Percentiles rank a stretch among this genome's conserved stretches.
Conservation (phyloP, 129 eudicot species). For the Calendula officinalis region DNA sequence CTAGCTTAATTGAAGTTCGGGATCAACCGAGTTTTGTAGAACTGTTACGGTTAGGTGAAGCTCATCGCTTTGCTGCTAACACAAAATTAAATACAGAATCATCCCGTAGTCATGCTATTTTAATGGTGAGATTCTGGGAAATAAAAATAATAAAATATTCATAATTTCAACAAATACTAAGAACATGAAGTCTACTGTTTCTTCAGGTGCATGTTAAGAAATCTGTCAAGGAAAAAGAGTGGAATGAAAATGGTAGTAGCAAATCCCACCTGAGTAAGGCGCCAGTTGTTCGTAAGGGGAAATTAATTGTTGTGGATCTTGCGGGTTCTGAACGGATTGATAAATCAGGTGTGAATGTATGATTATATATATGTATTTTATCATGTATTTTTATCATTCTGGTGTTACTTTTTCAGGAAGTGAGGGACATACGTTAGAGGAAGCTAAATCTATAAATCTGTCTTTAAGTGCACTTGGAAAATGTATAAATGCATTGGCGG, state of each 20-base stretch:
- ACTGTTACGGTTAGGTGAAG: constrained; percentile 79
- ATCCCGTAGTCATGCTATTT: constrained; percentile 94
- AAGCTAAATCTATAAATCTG: constrained; percentile 93
- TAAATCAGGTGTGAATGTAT: constrained; percentile 65
- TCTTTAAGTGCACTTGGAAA: constrained; percentile 96
- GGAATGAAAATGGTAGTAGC: constrained; percentile 48
- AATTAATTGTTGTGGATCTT: constrained; percentile 89
- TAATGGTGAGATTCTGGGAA: constrained; percentile 86
- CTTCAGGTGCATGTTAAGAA: constrained; percentile 77
- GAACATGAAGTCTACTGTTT: constrained; percentile 5
- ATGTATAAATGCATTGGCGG: constrained; percentile 96
- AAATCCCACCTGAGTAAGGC: constrained; percentile 48
- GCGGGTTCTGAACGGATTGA: constrained; percentile 96
- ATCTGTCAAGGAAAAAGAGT: constrained; percentile 64
- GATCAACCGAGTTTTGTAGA: constrained; percentile 81
- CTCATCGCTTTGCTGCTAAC: constrained; percentile 95
- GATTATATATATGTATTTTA: not conserved
- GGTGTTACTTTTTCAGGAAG: constrained; percentile 55
- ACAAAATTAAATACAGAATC: constrained; percentile 94
- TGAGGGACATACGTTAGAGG: constrained; percentile 95
- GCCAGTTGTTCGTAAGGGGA: constrained; percentile 73
- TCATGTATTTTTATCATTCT: not conserved
- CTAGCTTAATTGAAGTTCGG: constrained; percentile 65
- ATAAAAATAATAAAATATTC: too few relatives aligned
- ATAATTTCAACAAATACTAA: not conserved